phyloP scores from a whole-genome alignment of 192 early-diverging fungal genomes.

The Coemansia sp. region DNA sequence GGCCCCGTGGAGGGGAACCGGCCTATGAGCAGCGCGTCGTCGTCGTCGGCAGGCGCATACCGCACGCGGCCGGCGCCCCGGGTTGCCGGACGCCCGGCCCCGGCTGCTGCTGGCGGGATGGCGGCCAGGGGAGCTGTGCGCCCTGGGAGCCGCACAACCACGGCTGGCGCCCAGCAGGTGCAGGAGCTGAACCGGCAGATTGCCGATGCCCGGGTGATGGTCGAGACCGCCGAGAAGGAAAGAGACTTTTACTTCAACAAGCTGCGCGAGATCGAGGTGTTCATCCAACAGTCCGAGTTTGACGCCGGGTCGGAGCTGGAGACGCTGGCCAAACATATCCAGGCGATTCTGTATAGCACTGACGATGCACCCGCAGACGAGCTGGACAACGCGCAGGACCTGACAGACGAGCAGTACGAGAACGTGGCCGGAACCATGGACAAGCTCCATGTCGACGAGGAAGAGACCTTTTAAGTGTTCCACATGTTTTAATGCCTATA shows the following conservation, averaged over 20 bases:
- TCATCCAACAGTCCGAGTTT: conserved; percentile 75
- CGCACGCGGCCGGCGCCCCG: conserved; percentile 18
- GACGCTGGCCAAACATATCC: conserved; percentile 69
- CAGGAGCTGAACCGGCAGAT: conserved; percentile 74
- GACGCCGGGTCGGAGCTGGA: conserved; percentile 51
- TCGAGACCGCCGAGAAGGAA: conserved; percentile 93
- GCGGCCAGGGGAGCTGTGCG: conserved; percentile 6
- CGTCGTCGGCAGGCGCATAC: conserved; percentile 38
- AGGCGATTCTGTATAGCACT: conserved; percentile 88
- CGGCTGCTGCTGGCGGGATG: neutral
- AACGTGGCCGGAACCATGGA: conserved; percentile 25
- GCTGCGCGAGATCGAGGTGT: conserved; percentile 89
- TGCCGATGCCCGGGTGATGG: conserved; percentile 75
- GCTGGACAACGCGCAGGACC: neutral
- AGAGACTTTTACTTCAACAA: conserved; percentile 97
- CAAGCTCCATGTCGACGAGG: conserved; percentile 33
- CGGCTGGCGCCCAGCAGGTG: conserved; percentile 56
- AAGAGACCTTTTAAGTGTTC: conserved; percentile 35
- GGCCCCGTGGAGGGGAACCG: conserved; percentile 25
- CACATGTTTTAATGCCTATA: neutral
- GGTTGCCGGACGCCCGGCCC: neutral
- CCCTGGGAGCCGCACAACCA: conserved; percentile 17
- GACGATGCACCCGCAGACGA: conserved; percentile 50
- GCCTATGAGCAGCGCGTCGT: conserved; percentile 44
- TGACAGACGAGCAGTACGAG: conserved; percentile 16